phyloP scores from a whole-genome alignment of 139 green algal genomes.

The Chlorella sp. region DNA sequence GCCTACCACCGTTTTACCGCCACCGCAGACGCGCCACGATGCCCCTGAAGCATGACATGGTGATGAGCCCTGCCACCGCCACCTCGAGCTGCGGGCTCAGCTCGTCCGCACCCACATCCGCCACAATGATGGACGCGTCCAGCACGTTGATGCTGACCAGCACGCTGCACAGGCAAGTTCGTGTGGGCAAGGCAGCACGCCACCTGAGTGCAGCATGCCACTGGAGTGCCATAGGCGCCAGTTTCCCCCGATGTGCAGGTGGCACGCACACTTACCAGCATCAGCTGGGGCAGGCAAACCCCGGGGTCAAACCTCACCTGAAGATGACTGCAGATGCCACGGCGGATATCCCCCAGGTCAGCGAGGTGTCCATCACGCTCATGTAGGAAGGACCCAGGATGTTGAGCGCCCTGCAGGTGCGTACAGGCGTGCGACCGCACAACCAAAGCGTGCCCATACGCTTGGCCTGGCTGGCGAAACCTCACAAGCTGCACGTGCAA shows the following conservation, averaged over 20 bases:
- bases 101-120: slow-evolving; percentile 12
- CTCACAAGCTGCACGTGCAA: too few relatives aligned
- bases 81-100: slow-evolving; percentile 23
- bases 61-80: slow-evolving; percentile 8
- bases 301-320: neutral
- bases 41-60: slow-evolving; percentile 21
- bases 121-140: slow-evolving; percentile 12
- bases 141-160: slow-evolving; percentile 10
- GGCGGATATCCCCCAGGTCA: slow-evolving; percentile 18
- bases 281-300: too few relatives aligned
- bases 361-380: slow-evolving; percentile 6
- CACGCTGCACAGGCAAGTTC: neutral
- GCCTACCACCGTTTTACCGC: too few relatives aligned
- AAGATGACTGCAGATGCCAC: slow-evolving; percentile 3
- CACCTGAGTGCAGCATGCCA: too few relatives aligned
- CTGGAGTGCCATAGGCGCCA: too few relatives aligned
- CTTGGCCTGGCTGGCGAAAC: too few relatives aligned
- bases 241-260: too few relatives aligned
- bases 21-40: slow-evolving; percentile 2
- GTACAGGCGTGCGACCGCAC: too few relatives aligned
- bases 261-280: too few relatives aligned
- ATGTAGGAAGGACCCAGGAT: neutral
- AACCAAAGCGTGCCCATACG: too few relatives aligned
- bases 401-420: neutral
- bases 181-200: too few relatives aligned